Evolutionary conservation across 495 filamentous ascomycete genomes (phyloP).

Genomic region (Penicillium simplicissimum): DNA sequence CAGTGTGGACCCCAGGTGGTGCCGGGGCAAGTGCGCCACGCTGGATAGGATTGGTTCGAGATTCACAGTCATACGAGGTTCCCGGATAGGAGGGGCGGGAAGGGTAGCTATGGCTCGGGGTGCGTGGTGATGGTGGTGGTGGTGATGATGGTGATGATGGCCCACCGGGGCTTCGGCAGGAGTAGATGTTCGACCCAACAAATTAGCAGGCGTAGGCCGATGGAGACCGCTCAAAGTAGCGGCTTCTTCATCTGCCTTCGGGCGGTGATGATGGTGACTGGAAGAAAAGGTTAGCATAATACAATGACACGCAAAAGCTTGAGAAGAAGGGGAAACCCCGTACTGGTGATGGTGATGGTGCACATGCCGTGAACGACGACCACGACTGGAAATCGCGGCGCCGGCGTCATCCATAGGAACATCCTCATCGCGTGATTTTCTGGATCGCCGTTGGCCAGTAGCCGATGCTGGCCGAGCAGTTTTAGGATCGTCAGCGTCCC

Average conservation of each 20-base stretch:
- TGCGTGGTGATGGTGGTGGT: slow-evolving; percentile 53
- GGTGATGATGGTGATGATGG: slow-evolving; percentile 55
- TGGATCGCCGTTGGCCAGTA: slow-evolving; percentile 53
- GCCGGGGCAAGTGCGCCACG: slow-evolving; percentile 67
- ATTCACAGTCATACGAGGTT: slow-evolving; percentile 62
- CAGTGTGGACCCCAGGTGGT: slow-evolving; percentile 76
- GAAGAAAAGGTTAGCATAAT: slow-evolving; percentile 27
- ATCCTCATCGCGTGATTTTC: slow-evolving; percentile 56
- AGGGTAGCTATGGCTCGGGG: slow-evolving; percentile 33
- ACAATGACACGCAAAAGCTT: neutral
- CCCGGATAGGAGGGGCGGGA: slow-evolving; percentile 51
- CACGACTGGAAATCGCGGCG: slow-evolving; percentile 55
- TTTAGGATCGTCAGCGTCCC: slow-evolving; percentile 34
- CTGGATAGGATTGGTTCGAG: slow-evolving; percentile 68
- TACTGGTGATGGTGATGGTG: slow-evolving; percentile 63
- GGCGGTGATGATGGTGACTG: slow-evolving; percentile 76
- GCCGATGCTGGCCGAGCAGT: slow-evolving; percentile 51
- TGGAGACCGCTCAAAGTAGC: slow-evolving; percentile 40
- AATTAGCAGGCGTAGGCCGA: slow-evolving; percentile 34
- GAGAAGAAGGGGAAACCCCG: slow-evolving; percentile 31
- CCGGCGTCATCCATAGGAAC: slow-evolving; percentile 59
- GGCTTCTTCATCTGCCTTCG: slow-evolving; percentile 65
- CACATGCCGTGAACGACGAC: slow-evolving; percentile 55
- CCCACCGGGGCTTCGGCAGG: slow-evolving; percentile 38
- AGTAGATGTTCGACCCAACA: slow-evolving; percentile 40